A percentile compares a stretch with the other conserved stretches of the same genome.
Evolutionary conservation across 2,329 filamentous ascomycete genomes (phyloP).

Genomic region (Arthrobotrys pseudoclavata): DNA sequence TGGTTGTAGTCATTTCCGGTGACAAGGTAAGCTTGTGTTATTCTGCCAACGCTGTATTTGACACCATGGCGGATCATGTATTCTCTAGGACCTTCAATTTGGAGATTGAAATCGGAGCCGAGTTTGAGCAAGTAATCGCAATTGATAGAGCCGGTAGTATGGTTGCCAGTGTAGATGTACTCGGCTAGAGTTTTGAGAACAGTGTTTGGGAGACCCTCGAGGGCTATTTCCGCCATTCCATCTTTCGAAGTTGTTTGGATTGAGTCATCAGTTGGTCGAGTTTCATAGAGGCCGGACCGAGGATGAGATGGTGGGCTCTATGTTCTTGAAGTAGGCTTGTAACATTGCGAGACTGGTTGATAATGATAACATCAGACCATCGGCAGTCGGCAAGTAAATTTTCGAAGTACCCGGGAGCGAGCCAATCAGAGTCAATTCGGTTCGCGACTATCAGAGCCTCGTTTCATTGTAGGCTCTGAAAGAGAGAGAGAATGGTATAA

Average conservation of each 20-base stretch:
- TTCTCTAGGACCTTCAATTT: constrained; percentile 11
- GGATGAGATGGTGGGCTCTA: constrained; percentile 19
- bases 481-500: background rate
- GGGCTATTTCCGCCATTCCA: constrained; percentile 6
- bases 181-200: background rate
- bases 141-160: constrained; percentile 26
- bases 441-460: background rate
- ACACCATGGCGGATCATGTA: constrained; percentile 17
- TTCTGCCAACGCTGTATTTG: constrained; percentile 10
- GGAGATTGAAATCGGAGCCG: background rate
- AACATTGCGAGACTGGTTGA: background rate
- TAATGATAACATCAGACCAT: constrained; percentile 9
- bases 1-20: constrained; percentile 9
- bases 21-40: constrained; percentile 17
- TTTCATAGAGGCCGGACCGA: constrained; percentile 12
- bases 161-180: constrained; percentile 26
- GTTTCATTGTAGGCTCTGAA: too few relatives aligned
- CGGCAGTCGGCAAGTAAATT: constrained; percentile 4
- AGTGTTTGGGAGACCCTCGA: background rate
- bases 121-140: constrained; percentile 18
- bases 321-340: background rate
- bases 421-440: background rate
- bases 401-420: constrained; percentile 11
- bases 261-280: constrained; percentile 13
- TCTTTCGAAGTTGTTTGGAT: constrained; percentile 1